These are phyloP conservation scores for Solanum pennellii DNA, from an alignment of 257 asterid genomes.

Conservation along the genomic window DNA sequence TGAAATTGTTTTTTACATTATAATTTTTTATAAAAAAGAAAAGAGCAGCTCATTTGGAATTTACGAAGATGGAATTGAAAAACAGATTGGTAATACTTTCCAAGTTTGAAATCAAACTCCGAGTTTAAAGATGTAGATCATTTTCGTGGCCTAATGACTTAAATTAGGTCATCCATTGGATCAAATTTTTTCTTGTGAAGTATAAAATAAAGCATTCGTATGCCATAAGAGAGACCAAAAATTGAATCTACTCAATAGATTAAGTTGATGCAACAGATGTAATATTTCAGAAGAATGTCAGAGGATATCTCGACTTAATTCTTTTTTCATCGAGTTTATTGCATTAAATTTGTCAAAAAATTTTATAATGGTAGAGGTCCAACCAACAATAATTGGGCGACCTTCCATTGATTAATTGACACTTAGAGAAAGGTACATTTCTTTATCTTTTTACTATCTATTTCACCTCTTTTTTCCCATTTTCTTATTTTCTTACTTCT, in stretches of 20 bases:
- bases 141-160: neutral
- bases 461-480: too few species aligned
- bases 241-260: neutral
- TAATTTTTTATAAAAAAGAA: neutral
- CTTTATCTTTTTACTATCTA: too few species aligned
- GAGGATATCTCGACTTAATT: neutral
- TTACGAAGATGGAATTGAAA: neutral
- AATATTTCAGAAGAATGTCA: neutral
- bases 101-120: neutral
- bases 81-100: neutral
- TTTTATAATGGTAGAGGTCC: too few species aligned
- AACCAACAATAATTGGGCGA: too few species aligned
- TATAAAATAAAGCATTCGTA: neutral
- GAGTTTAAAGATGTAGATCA: neutral
- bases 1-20: neutral
- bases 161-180: neutral
- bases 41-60: neutral
- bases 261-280: neutral
- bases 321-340: neutral
- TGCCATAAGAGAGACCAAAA: neutral
- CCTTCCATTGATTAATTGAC: too few species aligned
- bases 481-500: too few species aligned
- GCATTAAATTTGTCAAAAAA: neutral
- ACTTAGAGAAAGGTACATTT: too few species aligned
- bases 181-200: neutral